Evolutionary conservation across 768 basidiomycete genomes (phyloP).

Genomic region (Pulveroboletus sp.): DNA sequence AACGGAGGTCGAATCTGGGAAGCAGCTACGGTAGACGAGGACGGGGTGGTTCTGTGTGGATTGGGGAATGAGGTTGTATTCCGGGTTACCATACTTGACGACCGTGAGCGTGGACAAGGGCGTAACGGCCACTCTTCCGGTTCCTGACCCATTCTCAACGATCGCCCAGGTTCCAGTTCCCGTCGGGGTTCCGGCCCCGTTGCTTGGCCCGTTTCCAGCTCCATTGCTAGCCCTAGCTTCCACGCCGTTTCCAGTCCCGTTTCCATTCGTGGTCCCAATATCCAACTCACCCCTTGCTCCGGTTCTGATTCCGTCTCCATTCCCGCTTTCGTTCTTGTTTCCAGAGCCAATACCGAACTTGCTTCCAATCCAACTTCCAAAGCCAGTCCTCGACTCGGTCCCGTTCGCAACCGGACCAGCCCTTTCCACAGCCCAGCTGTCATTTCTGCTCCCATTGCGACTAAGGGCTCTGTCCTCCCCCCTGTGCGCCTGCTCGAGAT

Average conservation of each 20-base stretch:
- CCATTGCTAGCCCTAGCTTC: background rate
- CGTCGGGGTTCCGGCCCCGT: background rate
- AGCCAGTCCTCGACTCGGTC: background rate
- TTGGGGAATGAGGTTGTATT: slow-evolving; percentile 32
- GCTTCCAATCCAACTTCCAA: background rate
- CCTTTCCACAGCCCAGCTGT: background rate
- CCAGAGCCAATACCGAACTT: background rate
- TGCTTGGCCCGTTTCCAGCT: background rate
- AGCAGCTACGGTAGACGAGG: slow-evolving; percentile 36
- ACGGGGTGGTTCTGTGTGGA: slow-evolving; percentile 35
- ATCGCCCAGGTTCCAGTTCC: background rate
- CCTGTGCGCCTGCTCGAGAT: background rate
- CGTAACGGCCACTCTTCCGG: slow-evolving; percentile 9
- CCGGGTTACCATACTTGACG: slow-evolving; percentile 32
- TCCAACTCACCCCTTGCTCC: no score
- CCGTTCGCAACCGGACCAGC: background rate
- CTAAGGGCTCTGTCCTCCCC: background rate
- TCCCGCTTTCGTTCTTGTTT: background rate
- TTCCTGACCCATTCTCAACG: background rate
- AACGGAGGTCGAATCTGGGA: slow-evolving; percentile 18
- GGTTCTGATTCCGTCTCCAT: background rate
- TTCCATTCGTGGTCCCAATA: no score
- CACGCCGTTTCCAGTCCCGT: background rate
- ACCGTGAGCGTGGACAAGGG: slow-evolving; percentile 25
- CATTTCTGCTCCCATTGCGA: background rate